Percentiles rank a stretch among this genome's conserved stretches.
phyloP scores from a whole-genome alignment of 225 moss, liverwort and hornwort species.

The Marchantia polymorpha region DNA sequence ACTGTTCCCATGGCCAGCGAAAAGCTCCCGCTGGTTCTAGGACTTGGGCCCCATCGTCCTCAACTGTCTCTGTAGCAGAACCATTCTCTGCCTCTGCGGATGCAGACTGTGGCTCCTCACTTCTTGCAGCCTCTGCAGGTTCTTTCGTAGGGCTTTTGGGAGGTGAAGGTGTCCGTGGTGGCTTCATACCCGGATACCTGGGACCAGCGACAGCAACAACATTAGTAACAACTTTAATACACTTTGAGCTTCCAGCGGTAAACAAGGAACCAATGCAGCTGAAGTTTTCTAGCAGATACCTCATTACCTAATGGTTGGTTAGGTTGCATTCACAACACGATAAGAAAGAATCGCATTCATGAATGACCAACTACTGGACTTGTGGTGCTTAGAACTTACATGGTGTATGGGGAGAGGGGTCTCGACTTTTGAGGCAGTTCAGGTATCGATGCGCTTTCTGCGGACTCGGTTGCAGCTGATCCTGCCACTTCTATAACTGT shows the following conservation, averaged over 20 bases:
- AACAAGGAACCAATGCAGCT: neutral
- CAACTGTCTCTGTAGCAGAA: neutral
- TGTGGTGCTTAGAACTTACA: neutral
- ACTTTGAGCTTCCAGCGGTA: neutral
- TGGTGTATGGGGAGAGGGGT: constrained; percentile 27
- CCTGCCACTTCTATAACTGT: neutral
- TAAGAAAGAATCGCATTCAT: too few relatives aligned
- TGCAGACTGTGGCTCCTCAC: neutral
- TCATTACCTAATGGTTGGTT: neutral
- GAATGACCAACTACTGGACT: too few relatives aligned
- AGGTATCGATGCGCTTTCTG: neutral
- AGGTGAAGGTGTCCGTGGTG: constrained; percentile 35
- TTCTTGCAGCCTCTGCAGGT: neutral
- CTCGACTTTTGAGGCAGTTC: constrained; percentile 28
- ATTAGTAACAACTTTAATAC: neutral
- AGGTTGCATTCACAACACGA: too few relatives aligned
- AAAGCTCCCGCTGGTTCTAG: constrained; percentile 15
- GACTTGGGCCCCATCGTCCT: neutral
- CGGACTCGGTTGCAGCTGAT: neutral
- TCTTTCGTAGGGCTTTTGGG: constrained; percentile 3
- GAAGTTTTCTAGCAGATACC: neutral
- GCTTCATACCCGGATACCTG: constrained; percentile 41
- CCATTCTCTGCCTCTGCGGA: neutral
- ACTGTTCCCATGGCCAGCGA: constrained; percentile 20
- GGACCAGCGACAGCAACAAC: neutral